Evolutionary conservation across 129 eudicot species (phyloP), one percentile per base, ranked within the genome.

Genomic region (Flaveria ramosissima): DNA sequence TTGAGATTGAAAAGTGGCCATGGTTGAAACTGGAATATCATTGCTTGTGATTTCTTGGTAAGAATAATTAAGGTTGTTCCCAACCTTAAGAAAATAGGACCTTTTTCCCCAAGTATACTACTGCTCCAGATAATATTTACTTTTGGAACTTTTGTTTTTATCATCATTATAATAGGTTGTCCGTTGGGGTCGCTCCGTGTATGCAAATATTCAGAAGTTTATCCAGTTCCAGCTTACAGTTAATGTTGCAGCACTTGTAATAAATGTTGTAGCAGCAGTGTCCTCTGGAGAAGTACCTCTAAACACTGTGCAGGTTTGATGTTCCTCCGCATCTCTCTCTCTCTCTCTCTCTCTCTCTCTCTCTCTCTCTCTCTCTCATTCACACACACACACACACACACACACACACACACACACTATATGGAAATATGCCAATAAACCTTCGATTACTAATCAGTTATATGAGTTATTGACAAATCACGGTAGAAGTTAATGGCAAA

Each of bases 221-320:
- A 93, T 93, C 84, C 98, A 93, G 87, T 93, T 93, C 81, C 97
- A 93, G 89, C 97, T 93, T 77, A 93, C 98, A 9, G 97, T 93
- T 64, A 93, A 90, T 79, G 98, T 88, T 76, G 96, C 98, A 67
- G 98, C 98, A 75, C 88, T 93, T 56, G 85, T 79, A 12, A 93
- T 93, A 27, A 93, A 93, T 85, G 97, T 93, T 76, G 96, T 93
- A 59, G 95, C 97, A 66, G 97, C 98, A 63, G 23, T 93, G 57
- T 80, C 98, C n/a, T 85, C 98, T 24, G 98, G 98, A 42, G 89
- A 85, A 73, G 90, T 90, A 76, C 98, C 98, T 76, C 73, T 93
- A 32, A 93, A 78, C 45, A 89, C 96, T 69, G 97, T 93, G 78
- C 96, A 92, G 96, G 98, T 89, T 57, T 51, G 39, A 7, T 70